Percentiles rank a stretch among this genome's conserved stretches.
These are phyloP conservation scores for Fusarium sp. DNA, from an alignment of 2,329 filamentous ascomycete species.

Conservation along the genomic window DNA sequence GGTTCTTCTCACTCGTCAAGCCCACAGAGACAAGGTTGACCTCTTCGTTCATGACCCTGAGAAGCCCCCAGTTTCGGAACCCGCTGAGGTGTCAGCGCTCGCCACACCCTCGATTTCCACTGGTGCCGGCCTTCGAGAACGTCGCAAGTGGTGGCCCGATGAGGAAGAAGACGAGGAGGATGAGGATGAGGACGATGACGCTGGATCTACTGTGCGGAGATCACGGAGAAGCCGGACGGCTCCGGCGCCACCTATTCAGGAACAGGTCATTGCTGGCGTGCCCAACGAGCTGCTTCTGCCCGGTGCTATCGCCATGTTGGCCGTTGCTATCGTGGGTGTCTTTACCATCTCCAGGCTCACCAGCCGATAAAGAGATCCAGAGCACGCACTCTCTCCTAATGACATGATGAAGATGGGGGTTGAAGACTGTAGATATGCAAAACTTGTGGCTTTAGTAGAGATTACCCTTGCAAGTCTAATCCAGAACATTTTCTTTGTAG, in stretches of 20 bases:
- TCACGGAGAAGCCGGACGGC: slow-evolving; percentile 51
- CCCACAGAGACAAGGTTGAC: slow-evolving; percentile 89
- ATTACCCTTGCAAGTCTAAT: slow-evolving; percentile 41
- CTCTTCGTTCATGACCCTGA: slow-evolving; percentile 95
- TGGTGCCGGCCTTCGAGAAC: slow-evolving; percentile 57
- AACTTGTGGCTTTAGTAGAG: slow-evolving; percentile 43
- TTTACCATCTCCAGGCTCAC: slow-evolving; percentile 82
- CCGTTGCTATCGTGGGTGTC: slow-evolving; percentile 90
- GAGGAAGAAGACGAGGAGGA: slow-evolving; percentile 60
- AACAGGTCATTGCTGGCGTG: slow-evolving; percentile 87
- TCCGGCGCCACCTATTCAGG: slow-evolving; percentile 62
- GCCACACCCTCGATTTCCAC: slow-evolving; percentile 60
- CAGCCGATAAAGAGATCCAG: slow-evolving; percentile 55
- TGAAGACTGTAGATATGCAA: slow-evolving; percentile 47
- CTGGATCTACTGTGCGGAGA: slow-evolving; percentile 56
- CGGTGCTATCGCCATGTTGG: slow-evolving; percentile 92
- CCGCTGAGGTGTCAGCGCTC: slow-evolving; percentile 52
- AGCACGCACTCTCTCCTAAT: slow-evolving; percentile 42
- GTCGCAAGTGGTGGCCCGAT: slow-evolving; percentile 67
- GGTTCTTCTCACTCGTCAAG: slow-evolving; percentile 79
- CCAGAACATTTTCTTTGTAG: slow-evolving; percentile 23
- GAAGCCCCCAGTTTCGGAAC: slow-evolving; percentile 77
- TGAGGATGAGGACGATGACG: slow-evolving; percentile 62
- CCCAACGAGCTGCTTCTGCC: slow-evolving; percentile 94
- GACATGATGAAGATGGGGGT: slow-evolving; percentile 48